Evolutionary conservation across 1,284 basidiomycete genomes (phyloP), one percentile per base, ranked within the genome.

Genomic region (Malassezia arunalokei): DNA sequence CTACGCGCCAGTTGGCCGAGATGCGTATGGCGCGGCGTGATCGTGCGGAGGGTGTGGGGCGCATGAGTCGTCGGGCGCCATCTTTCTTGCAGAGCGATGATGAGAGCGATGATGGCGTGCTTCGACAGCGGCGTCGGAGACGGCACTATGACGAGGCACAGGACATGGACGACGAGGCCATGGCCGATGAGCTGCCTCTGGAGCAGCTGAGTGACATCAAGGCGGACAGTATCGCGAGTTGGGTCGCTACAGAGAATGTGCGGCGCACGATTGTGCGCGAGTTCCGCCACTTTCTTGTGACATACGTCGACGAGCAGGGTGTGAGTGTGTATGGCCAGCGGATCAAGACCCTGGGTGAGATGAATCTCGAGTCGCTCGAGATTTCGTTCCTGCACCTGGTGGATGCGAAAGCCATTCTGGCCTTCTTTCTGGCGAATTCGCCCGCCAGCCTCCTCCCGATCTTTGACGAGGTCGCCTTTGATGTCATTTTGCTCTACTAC

Each of bases 181-280:
- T 44, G 73, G 75, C 39, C 7, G 63, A 95, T 82, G 91, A 95
- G 74, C 79, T 99, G 52, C 89, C 91, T 0, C 76, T 95, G 42
- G 92, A 98, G 72, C 90, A 99, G 76, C 78, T 99, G 11, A 87
- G 87, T 59, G 92, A 99, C 68, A 87, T 98, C 78, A 96, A 96
- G 73, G 87, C 91, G 30, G 87, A 91, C 66, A 90, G 88, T 15
- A 89, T 98, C 49, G 86, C 86, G 7, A 90, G 94, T 74, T 99
- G 94, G 94, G 88, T 98, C 62, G 83, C 88, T 12, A 84, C 85
- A 49, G 88, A 91, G 54, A 83, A 85, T 42, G 92, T 98, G 55
- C 82, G 86, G 58, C 79, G 86, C 48, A 86, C 92, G 0, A 90
- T 98, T 62, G 80, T 86, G 60, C 83, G 85, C 60, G 87, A 95